Evolutionary conservation across 2,329 filamentous ascomycete species (phyloP).

Genomic region (Ascochyta fabae): DNA sequence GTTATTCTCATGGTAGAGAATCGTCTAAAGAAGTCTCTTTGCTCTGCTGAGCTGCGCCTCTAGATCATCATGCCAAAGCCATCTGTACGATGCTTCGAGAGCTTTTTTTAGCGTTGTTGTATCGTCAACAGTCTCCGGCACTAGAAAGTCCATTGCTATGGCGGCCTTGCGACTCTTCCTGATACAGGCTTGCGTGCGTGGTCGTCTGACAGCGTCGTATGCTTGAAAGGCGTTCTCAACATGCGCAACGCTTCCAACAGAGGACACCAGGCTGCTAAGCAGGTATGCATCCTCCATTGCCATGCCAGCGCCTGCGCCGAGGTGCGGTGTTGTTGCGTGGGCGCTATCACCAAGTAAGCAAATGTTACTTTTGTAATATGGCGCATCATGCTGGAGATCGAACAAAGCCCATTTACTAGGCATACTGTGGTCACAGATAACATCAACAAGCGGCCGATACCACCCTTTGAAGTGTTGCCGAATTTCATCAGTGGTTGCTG

Average conservation of each 20-base stretch:
- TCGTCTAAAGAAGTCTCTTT: constrained; percentile 19
- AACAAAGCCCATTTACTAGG: constrained; percentile 31
- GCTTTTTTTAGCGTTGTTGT: constrained; percentile 19
- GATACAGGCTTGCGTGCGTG: constrained; percentile 26
- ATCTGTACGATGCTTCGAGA: constrained; percentile 26
- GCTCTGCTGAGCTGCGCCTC: constrained; percentile 30
- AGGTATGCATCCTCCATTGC: constrained; percentile 33
- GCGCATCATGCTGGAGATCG: constrained; percentile 23
- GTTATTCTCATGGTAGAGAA: background rate
- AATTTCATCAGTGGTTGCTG: constrained; percentile 26
- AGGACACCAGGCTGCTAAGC: constrained; percentile 7
- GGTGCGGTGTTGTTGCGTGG: constrained; percentile 32
- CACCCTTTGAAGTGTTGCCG: constrained; percentile 21
- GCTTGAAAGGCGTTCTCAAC: constrained; percentile 24
- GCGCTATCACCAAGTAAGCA: constrained; percentile 35
- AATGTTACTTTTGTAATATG: constrained; percentile 24
- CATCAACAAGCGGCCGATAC: constrained; percentile 15
- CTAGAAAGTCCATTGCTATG: constrained; percentile 22
- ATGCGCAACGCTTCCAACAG: background rate
- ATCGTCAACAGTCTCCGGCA: constrained; percentile 26
- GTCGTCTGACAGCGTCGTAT: constrained; percentile 30
- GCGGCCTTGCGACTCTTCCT: constrained; percentile 7
- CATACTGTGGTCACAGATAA: constrained; percentile 19
- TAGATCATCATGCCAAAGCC: constrained; percentile 41
- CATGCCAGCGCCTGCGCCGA: constrained; percentile 34